Conservation (phyloP, 2,329 filamentous ascomycete species). For the Neopestalotiopsis rosae region DNA sequence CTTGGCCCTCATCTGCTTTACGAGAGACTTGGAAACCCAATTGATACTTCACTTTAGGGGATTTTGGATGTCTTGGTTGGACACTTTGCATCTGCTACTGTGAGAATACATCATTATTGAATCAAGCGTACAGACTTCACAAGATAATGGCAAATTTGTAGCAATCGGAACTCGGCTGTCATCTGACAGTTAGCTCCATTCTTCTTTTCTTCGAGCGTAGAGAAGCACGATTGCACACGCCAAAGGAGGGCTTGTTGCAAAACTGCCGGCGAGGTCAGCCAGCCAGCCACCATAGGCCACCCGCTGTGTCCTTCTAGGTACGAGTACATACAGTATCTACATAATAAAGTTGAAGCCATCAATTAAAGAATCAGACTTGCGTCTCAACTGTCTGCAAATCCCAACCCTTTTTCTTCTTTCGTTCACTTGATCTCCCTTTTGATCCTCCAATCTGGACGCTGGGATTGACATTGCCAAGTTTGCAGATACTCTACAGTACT, state of each 20-base stretch:
- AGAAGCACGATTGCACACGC: background rate
- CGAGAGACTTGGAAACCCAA: background rate
- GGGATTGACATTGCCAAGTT: too few relatives aligned
- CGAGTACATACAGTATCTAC: too few relatives aligned
- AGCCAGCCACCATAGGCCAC: background rate
- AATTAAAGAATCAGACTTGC: slow-evolving; percentile 4
- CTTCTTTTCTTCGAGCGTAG: background rate
- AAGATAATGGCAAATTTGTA: background rate
- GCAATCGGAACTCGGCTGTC: background rate
- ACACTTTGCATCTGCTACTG: background rate
- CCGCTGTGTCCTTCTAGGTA: background rate
- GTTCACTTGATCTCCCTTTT: background rate
- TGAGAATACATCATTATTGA: background rate
- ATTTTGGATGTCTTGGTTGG: background rate
- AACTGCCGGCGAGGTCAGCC: background rate
- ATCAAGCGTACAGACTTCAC: background rate
- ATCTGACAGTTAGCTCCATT: background rate
- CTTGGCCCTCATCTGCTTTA: background rate
- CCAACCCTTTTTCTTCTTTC: background rate
- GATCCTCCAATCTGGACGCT: background rate
- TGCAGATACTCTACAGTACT: background rate
- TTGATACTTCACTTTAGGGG: background rate
- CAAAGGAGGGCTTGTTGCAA: background rate
- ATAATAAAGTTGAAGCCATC: slow-evolving; percentile 7
- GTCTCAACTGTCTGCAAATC: background rate